Base-by-base conservation (phyloP, 108 stramenopile species). In the Aurantiochytrium sp. region DNA sequence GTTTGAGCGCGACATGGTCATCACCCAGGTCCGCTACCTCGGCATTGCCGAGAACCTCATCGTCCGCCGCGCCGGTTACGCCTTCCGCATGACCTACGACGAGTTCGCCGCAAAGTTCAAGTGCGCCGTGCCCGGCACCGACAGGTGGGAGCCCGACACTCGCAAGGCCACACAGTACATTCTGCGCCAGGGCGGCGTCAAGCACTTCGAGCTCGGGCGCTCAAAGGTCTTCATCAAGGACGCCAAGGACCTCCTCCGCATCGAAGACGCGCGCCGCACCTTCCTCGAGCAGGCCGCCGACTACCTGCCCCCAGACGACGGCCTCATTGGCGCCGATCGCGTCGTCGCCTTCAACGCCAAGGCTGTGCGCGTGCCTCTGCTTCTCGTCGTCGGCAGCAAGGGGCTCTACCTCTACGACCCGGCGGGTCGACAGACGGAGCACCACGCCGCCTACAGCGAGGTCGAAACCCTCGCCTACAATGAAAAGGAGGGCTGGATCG, bases 1-100 rank as follows among this genome's bases (percentile, higher is more conserved):
- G 32, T 92, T 92, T 30, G 94, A 97, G 87, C 93, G 95, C 89
- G 48, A 86, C 52, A 94, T 90, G 52, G 95, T 96, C 34, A 90
- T 96, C 68, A 88, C 91, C 31, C 98, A 98, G 88, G 92, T 98
- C 6, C 91, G 96, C 88, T 97, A 96, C 87, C 96, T 96, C 34
- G 98, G 98, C 27, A 94, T 98, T 32, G 92, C 97, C 37, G 97
- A 97, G 86, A 96, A 97, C 4, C 87, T 93, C 52, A 87, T 87
- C 4, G 96, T 98, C 34, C 92, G 95, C 17, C 91, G 96, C 32
- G 96, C 97, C 55, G 97, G 94, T 41, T 97, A 95, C 91, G 97
- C 98, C 21, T 96, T 96, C 85, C 96, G 93, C 37, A 90, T 97
- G 52, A 52, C 92, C 37, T 95, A 95, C 86, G 92, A 91, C 30